These are phyloP conservation scores for Talaromyces islandicus DNA, from an alignment of 2,329 filamentous ascomycete genomes.

Conservation along the genomic window DNA sequence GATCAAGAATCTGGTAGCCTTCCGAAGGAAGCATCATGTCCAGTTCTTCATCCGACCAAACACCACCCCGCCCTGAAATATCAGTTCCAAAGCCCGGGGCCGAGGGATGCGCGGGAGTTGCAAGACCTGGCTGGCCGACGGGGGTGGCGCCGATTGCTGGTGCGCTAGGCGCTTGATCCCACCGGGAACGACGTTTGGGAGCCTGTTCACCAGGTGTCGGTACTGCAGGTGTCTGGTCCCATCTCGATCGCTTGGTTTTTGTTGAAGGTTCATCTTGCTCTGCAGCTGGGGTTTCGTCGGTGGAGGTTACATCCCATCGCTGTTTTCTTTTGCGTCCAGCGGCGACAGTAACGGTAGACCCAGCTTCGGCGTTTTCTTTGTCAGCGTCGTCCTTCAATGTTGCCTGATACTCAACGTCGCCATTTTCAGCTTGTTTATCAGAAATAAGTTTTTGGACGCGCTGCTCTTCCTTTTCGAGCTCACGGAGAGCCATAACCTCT, in stretches of 20 bases:
- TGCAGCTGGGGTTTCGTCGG: constrained; percentile 46
- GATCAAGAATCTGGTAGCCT: constrained; percentile 86
- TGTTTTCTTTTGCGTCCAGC: constrained; percentile 79
- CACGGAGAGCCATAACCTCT: constrained; percentile 83
- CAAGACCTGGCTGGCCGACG: constrained; percentile 65
- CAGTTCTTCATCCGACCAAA: constrained; percentile 88
- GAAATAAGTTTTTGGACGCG: constrained; percentile 74
- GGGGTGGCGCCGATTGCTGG: constrained; percentile 67
- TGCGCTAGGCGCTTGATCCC: constrained; percentile 84
- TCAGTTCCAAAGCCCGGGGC: constrained; percentile 75
- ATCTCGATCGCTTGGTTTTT: constrained; percentile 73
- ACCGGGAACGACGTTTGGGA: constrained; percentile 73
- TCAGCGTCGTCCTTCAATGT: constrained; percentile 62
- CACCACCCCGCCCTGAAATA: constrained; percentile 69
- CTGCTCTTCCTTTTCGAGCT: constrained; percentile 90
- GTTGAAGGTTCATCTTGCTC: constrained; percentile 47
- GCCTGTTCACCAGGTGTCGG: constrained; percentile 48
- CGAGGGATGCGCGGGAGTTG: constrained; percentile 70
- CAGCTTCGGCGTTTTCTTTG: constrained; percentile 68
- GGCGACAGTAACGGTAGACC: constrained; percentile 58
- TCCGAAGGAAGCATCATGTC: constrained; percentile 84
- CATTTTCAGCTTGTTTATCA: constrained; percentile 58
- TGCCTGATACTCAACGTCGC: constrained; percentile 61
- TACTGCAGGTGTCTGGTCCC: constrained; percentile 73
- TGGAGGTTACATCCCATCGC: constrained; percentile 80